Base-by-base conservation (phyloP, 129 eudicot species). In the Flaveria bidentis region DNA sequence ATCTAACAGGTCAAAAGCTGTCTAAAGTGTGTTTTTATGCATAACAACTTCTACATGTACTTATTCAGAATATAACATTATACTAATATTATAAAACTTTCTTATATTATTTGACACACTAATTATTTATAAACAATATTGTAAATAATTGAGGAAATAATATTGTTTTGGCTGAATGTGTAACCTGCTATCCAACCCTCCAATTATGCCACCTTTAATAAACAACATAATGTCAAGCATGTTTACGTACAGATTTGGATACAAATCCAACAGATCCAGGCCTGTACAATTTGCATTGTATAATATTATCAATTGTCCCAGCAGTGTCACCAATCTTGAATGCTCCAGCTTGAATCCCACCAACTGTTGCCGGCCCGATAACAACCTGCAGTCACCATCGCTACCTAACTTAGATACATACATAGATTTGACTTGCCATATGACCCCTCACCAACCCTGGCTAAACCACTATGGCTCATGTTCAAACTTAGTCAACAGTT, bases 211-310 rank as follows among this genome's bases (percentile, higher is more conserved):
- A 73, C 55, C 5, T 42, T 39, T 17, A 66, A 45, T 50, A 45
- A 78, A 61, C 65, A 44, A 33, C 50, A 60, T 73, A 44, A 1
- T 36, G 45, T 56, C 70, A 73, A 67, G 5, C 62, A 82, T 14
- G 70, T 80, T 50, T 70, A 89, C 98, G 22, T 74, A 95, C 99
- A 60, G 97, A 95, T 89, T 95, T 95, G 73, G 99, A 95, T 65
- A 95, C 99, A 61, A 95, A 95, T 71, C 99, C 99, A 66, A 95
- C 99, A 53, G 95, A 95, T 70, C 99, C 99, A 87, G 96, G 97
- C 80, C 99, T 89, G 86, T 95, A 95, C 62, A 95, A 84, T 86
- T 95, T 95, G 99, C 97, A 89, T 50, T 95, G 97, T 60, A 91
- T 87, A 42, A 95, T 95, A 57, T 95, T 95, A 79, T 91, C 99